A percentile compares a stretch with the other conserved stretches of the same genome.
phyloP scores from a whole-genome alignment of 441 rosid genomes.

The Breynia disticha region DNA sequence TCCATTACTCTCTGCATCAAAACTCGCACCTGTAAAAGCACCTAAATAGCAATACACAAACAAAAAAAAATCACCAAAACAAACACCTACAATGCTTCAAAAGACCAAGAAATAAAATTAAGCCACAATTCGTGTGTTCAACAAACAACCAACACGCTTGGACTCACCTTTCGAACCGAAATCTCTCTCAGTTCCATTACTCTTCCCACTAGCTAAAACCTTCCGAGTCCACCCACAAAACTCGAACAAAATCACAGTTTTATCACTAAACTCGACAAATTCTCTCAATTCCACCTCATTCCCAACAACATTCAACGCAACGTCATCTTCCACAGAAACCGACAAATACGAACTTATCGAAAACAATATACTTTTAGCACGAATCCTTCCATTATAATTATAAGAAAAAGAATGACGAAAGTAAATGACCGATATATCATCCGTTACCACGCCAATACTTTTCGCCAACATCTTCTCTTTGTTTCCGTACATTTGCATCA shows the following conservation, averaged over 20 bases:
- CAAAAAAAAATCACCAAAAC: background rate
- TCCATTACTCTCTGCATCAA: slow-evolving; percentile 24
- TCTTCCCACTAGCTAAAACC: slow-evolving; percentile 29
- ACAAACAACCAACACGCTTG: background rate
- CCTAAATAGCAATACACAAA: slow-evolving; percentile 18
- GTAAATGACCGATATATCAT: slow-evolving; percentile 39
- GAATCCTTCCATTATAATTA: slow-evolving; percentile 58
- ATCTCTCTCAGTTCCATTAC: slow-evolving; percentile 38
- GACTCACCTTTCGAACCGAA: slow-evolving; percentile 29
- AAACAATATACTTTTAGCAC: slow-evolving; percentile 43
- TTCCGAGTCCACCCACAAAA: slow-evolving; percentile 77
- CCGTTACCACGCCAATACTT: slow-evolving; percentile 55
- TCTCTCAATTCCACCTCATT: slow-evolving; percentile 40
- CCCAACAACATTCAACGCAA: slow-evolving; percentile 38
- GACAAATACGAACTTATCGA: slow-evolving; percentile 44
- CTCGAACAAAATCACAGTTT: slow-evolving; percentile 57
- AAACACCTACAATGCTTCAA: background rate
- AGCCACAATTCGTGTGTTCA: background rate
- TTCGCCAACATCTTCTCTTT: slow-evolving; percentile 56
- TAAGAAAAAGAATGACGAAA: slow-evolving; percentile 59
- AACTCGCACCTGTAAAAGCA: slow-evolving; percentile 21
- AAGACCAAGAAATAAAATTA: background rate
- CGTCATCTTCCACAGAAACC: slow-evolving; percentile 38
- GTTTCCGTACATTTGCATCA: slow-evolving; percentile 51
- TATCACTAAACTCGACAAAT: slow-evolving; percentile 68